Evolutionary conservation across 1,284 basidiomycete species (phyloP).

Genomic region (Ustilago shanxiensis): DNA sequence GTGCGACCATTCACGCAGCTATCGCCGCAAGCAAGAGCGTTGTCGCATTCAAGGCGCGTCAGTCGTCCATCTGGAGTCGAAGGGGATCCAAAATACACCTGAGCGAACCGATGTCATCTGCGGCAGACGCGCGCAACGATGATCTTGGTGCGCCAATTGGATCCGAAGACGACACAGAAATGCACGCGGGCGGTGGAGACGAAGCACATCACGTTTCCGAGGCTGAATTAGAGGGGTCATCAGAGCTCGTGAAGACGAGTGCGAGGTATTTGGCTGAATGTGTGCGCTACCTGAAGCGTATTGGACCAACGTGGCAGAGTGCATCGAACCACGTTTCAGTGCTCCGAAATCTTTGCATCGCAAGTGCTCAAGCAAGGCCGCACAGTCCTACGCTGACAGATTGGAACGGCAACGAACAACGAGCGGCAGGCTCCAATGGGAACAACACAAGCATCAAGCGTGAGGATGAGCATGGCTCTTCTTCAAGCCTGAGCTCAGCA

Average conservation of each 20-base stretch:
- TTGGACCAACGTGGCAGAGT: conserved; percentile 51
- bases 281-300: conserved; percentile 44
- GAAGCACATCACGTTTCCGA: conserved; percentile 23
- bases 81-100: conserved; percentile 8
- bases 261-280: conserved; percentile 46
- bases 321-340: conserved; percentile 51
- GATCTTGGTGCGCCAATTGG: neutral
- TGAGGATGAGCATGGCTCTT: conserved; percentile 5
- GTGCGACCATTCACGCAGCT: conserved; percentile 53
- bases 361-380: conserved; percentile 42
- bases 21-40: conserved; percentile 44
- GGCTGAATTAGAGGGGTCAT: conserved; percentile 38
- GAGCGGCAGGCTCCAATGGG: neutral
- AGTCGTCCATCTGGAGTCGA: conserved; percentile 32
- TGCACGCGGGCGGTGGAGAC: conserved; percentile 17
- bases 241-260: conserved; percentile 45
- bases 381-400: conserved; percentile 8
- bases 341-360: conserved; percentile 38
- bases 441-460: neutral
- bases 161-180: conserved; percentile 21
- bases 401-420: neutral
- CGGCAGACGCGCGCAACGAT: neutral
- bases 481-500: neutral
- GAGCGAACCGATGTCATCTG: conserved; percentile 1
- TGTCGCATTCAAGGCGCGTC: conserved; percentile 48